These are phyloP conservation scores for Umbellularia californica DNA, from an alignment of 164 flowering plant species.

Conservation along the genomic window DNA sequence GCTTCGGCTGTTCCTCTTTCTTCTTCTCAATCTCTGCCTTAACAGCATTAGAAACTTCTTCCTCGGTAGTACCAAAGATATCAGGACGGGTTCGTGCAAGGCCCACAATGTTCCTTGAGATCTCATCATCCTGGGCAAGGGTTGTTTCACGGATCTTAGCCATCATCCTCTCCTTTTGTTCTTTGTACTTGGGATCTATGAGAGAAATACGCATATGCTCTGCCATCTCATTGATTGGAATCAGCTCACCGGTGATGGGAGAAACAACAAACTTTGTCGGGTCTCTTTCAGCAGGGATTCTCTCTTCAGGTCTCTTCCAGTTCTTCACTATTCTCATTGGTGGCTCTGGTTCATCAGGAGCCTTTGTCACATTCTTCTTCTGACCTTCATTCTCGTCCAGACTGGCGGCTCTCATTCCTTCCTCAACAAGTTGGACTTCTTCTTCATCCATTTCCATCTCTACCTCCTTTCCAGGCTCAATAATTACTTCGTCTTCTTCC, in stretches of 20 bases:
- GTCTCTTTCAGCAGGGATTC: conserved; percentile 84
- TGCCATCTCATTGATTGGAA: conserved; percentile 90
- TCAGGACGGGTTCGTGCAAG: conserved; percentile 98
- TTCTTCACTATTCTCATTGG: conserved; percentile 98
- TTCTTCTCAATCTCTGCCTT: conserved; percentile 97
- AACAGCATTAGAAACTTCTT: conserved; percentile 99
- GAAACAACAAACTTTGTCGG: conserved; percentile 84
- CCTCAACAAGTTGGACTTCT: conserved; percentile 89
- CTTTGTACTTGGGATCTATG: conserved; percentile 98
- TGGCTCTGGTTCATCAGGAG: conserved; percentile 61
- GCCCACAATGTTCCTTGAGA: conserved; percentile 88
- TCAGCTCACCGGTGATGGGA: conserved; percentile 91
- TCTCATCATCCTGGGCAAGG: conserved; percentile 96
- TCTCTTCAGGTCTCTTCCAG: conserved; percentile 98
- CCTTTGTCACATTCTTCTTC: conserved; percentile 35
- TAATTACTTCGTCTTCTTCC: conserved; percentile 55
- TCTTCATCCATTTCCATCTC: conserved; percentile 99
- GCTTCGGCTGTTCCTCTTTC: conserved; percentile 95
- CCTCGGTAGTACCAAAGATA: conserved; percentile 99
- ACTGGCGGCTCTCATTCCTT: conserved; percentile 85
- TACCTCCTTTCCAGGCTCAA: conserved; percentile 84
- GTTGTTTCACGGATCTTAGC: conserved; percentile 96
- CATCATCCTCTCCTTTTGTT: conserved; percentile 97
- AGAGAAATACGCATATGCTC: conserved; percentile 99
- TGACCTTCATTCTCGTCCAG: conserved; percentile 59